Evolutionary conservation across 2,329 filamentous ascomycete species (phyloP).

Genomic region (Macrophomina phaseolina): DNA sequence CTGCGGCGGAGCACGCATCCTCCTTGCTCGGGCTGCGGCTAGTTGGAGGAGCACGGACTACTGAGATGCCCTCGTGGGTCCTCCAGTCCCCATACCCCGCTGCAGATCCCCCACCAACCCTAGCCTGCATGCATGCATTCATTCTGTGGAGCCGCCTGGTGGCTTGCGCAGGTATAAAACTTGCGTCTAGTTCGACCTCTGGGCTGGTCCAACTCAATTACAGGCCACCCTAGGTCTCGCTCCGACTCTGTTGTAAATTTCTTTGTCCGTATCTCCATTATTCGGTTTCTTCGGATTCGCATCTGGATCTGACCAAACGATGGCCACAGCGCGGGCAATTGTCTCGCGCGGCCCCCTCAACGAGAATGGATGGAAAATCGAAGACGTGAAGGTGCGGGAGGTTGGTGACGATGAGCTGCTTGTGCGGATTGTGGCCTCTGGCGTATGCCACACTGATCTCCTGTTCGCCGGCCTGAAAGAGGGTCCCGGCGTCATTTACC

Average conservation of each 20-base stretch:
- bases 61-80: too few species aligned
- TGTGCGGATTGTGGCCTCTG: conserved; percentile 59
- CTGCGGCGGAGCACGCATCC: too few species aligned
- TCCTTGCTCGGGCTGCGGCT: too few species aligned
- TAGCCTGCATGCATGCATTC: neutral
- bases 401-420: conserved; percentile 55
- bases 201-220: neutral
- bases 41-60: too few species aligned
- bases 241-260: neutral
- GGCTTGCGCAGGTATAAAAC: neutral
- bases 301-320: neutral
- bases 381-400: conserved; percentile 44
- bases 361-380: conserved; percentile 47
- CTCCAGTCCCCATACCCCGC: neutral
- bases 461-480: conserved; percentile 50
- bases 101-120: conserved; percentile 18
- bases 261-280: too few species aligned
- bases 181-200: neutral
- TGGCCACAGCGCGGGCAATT: conserved; percentile 40
- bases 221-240: neutral
- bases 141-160: neutral
- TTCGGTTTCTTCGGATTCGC: neutral
- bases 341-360: conserved; percentile 45
- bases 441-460: conserved; percentile 63
- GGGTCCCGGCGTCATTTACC: conserved; percentile 46